phyloP scores from a whole-genome alignment of 1,284 basidiomycete species.

The Phlebopus sp. region DNA sequence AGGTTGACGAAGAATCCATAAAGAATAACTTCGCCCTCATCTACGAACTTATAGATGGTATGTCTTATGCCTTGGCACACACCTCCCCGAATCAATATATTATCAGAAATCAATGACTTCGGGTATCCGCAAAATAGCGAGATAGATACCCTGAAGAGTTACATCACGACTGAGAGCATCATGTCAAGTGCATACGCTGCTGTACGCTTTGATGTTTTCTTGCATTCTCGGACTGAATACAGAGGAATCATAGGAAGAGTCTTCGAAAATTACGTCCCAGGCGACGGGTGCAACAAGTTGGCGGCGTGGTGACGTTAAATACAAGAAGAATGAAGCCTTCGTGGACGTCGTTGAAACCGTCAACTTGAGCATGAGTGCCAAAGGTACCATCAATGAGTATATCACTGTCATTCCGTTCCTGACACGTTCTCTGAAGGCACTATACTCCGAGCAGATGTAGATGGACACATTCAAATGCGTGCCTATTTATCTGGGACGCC shows the following conservation, averaged over 20 bases:
- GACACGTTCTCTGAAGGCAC: conserved; percentile 54
- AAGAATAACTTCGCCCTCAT: conserved; percentile 99
- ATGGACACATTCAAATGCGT: conserved; percentile 97
- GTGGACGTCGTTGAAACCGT: conserved; percentile 97
- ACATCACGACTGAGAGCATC: conserved; percentile 97
- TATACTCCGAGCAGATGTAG: conserved; percentile 93
- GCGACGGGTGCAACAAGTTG: conserved; percentile 94
- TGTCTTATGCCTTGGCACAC: conserved; percentile 16
- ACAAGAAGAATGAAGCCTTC: conserved; percentile 98
- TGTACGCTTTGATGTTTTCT: conserved; percentile 41
- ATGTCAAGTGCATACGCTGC: conserved; percentile 80
- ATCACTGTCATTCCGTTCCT: neutral
- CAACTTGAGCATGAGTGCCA: conserved; percentile 95
- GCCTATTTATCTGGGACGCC: conserved; percentile 95
- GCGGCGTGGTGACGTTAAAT: conserved; percentile 92
- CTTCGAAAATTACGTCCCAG: conserved; percentile 94
- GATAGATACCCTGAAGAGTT: conserved; percentile 95
- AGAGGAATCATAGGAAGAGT: conserved; percentile 72
- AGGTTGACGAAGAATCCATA: conserved; percentile 95
- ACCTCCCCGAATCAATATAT: conserved; percentile 1
- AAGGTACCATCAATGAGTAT: conserved; percentile 52
- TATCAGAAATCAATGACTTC: conserved; percentile 93
- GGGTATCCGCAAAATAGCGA: conserved; percentile 99
- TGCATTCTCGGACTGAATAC: conserved; percentile 1
- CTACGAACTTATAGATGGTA: conserved; percentile 94